Evolutionary conservation across 2,329 filamentous ascomycete species (phyloP).

Genomic region (Paraphaeosphaeria minitans): DNA sequence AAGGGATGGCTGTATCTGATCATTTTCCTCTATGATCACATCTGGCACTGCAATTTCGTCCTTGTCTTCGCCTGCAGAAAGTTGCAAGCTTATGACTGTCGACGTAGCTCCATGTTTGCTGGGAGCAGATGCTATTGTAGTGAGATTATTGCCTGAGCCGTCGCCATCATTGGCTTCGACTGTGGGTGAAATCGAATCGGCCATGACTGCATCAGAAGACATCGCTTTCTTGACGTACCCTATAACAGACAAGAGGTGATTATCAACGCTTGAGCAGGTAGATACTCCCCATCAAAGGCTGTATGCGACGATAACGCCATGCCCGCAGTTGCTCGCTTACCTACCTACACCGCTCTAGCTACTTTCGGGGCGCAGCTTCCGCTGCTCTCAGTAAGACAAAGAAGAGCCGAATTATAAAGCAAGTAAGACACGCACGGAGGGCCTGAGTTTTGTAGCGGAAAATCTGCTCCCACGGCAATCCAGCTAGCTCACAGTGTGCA

Average conservation of each 20-base stretch:
- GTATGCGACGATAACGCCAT: constrained; percentile 6
- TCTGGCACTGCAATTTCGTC: constrained; percentile 20
- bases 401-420: neutral
- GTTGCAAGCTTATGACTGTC: constrained; percentile 21
- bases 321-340: constrained; percentile 8
- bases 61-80: constrained; percentile 7
- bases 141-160: neutral
- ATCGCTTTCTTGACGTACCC: neutral
- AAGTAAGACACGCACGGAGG: neutral
- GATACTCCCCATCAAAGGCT: neutral
- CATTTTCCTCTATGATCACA: constrained; percentile 23
- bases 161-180: constrained; percentile 19
- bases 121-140: constrained; percentile 15
- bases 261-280: neutral
- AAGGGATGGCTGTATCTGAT: constrained; percentile 14
- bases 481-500: neutral
- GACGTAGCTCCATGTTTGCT: constrained; percentile 12
- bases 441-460: neutral
- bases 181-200: constrained; percentile 12
- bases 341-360: constrained; percentile 1
- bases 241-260: neutral
- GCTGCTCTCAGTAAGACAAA: neutral
- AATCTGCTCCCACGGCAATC: neutral
- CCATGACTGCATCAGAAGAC: constrained; percentile 5
- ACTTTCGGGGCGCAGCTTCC: neutral